Evolutionary conservation across 148 eudicot genomes (phyloP).

Genomic region (Spergularia bocconei): DNA sequence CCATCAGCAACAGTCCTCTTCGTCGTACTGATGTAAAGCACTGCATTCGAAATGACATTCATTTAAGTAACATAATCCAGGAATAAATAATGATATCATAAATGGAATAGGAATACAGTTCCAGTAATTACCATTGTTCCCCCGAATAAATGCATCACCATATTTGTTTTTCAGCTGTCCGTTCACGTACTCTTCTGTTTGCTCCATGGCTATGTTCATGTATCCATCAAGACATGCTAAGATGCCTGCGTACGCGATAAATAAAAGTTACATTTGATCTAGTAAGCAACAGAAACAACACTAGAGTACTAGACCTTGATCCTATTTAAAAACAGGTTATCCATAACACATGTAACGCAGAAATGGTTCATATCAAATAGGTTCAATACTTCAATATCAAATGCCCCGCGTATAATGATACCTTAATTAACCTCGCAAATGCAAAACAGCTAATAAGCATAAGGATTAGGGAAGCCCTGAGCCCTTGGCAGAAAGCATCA

Average conservation of each 20-base stretch:
- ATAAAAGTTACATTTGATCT: not conserved
- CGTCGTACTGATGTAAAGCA: constrained; percentile 90
- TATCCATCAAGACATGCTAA: constrained; percentile 96
- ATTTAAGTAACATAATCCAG: not conserved
- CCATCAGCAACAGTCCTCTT: constrained; percentile 83
- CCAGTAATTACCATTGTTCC: constrained; percentile 70
- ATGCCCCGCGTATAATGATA: too few species aligned
- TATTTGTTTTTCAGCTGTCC: constrained; percentile 95
- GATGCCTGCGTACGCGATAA: constrained; percentile 51
- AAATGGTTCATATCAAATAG: too few species aligned
- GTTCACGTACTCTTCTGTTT: constrained; percentile 95
- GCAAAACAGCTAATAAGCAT: too few species aligned
- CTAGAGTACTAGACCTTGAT: not conserved
- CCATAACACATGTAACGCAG: too few species aligned
- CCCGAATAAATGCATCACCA: constrained; percentile 95
- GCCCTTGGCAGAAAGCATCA: too few species aligned
- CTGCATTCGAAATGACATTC: constrained; percentile 38
- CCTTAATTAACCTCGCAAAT: too few species aligned
- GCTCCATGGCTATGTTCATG: constrained; percentile 99
- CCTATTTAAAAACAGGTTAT: not conserved
- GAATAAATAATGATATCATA: not conserved
- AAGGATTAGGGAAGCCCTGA: too few species aligned
- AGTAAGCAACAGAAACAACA: not conserved
- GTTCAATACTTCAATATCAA: too few species aligned
- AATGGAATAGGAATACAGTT: not conserved